Evolutionary conservation across 495 filamentous ascomycete genomes (phyloP).

Genomic region (Clavariopsis aquatica): DNA sequence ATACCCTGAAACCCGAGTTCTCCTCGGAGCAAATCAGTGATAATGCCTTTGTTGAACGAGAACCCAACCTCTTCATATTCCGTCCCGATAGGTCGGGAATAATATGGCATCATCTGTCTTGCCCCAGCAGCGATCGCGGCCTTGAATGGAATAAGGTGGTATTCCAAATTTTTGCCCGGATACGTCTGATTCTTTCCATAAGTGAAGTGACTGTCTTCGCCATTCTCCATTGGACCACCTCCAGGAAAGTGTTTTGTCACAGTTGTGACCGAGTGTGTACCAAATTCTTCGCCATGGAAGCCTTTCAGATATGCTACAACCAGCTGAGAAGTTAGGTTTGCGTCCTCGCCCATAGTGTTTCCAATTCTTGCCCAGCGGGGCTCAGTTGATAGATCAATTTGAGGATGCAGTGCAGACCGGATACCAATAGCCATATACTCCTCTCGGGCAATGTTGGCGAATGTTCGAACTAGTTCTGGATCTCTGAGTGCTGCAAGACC

Average conservation of each 20-base stretch:
- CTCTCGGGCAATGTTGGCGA: conserved; percentile 24
- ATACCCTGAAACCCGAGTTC: conserved; percentile 48
- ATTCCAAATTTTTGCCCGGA: conserved; percentile 44
- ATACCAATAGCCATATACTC: conserved; percentile 37
- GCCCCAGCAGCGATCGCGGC: conserved; percentile 41
- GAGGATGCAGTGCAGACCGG: conserved; percentile 43
- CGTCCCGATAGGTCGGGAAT: conserved; percentile 25
- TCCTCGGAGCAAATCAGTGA: conserved; percentile 44
- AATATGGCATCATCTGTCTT: conserved; percentile 46
- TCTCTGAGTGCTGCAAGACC: conserved; percentile 23
- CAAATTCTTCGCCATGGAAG: conserved; percentile 23
- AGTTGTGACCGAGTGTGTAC: conserved; percentile 39
- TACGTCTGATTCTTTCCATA: conserved; percentile 47
- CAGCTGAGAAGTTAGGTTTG: conserved; percentile 39
- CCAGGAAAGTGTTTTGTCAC: conserved; percentile 49
- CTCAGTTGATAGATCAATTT: conserved; percentile 47
- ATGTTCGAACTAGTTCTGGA: conserved; percentile 17
- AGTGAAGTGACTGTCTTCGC: conserved; percentile 47
- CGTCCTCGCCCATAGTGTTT: conserved; percentile 42
- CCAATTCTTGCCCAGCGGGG: conserved; percentile 45
- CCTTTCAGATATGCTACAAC: conserved; percentile 24
- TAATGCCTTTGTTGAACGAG: conserved; percentile 45
- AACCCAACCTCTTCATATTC: conserved; percentile 41
- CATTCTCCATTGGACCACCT: conserved; percentile 43
- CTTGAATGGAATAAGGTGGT: conserved; percentile 38